Conservation (phyloP, 2,329 filamentous ascomycete genomes). For the Ophiognomonia clavigignenti-juglandacearum region DNA sequence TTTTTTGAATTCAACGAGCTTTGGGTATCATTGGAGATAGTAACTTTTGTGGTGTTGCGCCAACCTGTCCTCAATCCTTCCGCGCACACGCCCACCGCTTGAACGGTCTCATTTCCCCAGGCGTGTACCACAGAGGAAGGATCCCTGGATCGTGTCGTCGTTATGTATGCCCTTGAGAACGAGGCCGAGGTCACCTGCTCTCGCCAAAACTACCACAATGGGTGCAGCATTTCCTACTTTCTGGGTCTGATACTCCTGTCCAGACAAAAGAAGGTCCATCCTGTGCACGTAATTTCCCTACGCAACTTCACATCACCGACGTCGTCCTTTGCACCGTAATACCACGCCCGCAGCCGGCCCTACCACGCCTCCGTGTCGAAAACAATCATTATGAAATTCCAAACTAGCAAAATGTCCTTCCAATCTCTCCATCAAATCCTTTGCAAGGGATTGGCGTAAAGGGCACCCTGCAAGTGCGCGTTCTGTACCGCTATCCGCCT, state of each 20-base stretch:
- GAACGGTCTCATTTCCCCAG: too few relatives aligned
- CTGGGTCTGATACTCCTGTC: not conserved
- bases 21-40: constrained; percentile 5
- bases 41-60: constrained; percentile 3
- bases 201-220: not conserved
- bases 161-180: not conserved
- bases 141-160: not conserved
- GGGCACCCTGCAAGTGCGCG: too few relatives aligned
- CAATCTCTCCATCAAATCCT: constrained; percentile 19
- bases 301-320: constrained; percentile 14
- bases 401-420: constrained; percentile 34
- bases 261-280: not conserved
- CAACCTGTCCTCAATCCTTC: not conserved
- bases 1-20: not conserved
- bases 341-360: constrained; percentile 19
- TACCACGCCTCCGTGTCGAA: constrained; percentile 26
- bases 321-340: constrained; percentile 13
- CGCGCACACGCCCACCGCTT: not conserved
- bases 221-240: constrained; percentile 3
- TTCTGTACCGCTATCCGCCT: not conserved
- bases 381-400: constrained; percentile 37
- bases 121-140: too few relatives aligned
- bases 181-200: not conserved
- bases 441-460: not conserved
- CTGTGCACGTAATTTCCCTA: constrained; percentile 11